These are phyloP conservation scores for Pythium vanterpoolii DNA, from an alignment of 352 stramenopile species.

Conservation along the genomic window DNA sequence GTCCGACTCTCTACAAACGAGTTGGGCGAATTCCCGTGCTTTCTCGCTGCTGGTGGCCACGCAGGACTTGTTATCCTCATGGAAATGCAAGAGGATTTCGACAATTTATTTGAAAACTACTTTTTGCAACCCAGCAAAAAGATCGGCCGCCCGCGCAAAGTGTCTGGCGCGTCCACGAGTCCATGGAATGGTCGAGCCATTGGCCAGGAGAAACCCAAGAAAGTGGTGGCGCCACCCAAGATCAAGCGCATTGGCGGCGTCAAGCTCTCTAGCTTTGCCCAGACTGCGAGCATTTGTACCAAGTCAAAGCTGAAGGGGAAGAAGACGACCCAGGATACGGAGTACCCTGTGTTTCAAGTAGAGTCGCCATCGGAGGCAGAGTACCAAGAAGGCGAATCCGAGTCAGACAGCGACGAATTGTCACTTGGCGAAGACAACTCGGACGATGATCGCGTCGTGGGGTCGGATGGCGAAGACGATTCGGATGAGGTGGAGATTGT, in stretches of 20 bases:
- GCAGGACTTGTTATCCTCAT: conserved; percentile 72
- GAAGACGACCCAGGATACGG: conserved; percentile 8
- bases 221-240: conserved; percentile 15
- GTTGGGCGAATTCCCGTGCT: conserved; percentile 48
- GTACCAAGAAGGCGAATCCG: conserved; percentile 45
- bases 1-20: conserved; percentile 48
- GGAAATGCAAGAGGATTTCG: conserved; percentile 58
- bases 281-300: too few relatives aligned
- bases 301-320: conserved; percentile 30
- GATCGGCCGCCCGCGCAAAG: conserved; percentile 40
- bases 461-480: conserved; percentile 37
- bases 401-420: conserved; percentile 40
- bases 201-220: conserved; percentile 24
- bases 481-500: conserved; percentile 24
- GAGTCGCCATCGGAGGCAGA: conserved; percentile 33
- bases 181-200: conserved; percentile 16
- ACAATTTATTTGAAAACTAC: conserved; percentile 48
- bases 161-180: neutral
- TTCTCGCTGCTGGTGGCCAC: conserved; percentile 60
- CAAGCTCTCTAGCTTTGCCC: conserved; percentile 43
- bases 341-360: conserved; percentile 33
- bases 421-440: conserved; percentile 54
- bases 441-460: conserved; percentile 48
- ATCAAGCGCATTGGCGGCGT: conserved; percentile 18
- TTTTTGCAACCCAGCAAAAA: conserved; percentile 52